phyloP scores from a whole-genome alignment of 2,329 filamentous ascomycete species.

The Scedosporium dehoogii region DNA sequence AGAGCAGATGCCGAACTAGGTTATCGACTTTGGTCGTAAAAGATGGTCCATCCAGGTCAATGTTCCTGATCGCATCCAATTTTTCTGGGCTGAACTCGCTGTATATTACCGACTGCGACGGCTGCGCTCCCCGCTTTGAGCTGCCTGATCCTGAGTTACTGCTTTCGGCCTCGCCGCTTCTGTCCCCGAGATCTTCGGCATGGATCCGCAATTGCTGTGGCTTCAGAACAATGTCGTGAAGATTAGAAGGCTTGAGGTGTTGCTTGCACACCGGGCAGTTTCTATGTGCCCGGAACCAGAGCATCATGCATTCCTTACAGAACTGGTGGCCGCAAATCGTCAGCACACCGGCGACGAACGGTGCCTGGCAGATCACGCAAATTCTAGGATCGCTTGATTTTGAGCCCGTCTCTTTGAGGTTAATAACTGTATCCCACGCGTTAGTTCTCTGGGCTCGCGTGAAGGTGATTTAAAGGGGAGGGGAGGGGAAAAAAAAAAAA shows the following conservation, averaged over 20 bases:
- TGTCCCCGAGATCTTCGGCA: constrained; percentile 13
- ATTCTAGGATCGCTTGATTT: constrained; percentile 47
- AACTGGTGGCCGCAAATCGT: constrained; percentile 89
- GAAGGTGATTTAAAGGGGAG: background rate
- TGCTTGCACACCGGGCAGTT: constrained; percentile 83
- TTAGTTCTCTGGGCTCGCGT: background rate
- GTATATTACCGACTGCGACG: constrained; percentile 50
- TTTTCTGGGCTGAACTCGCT: constrained; percentile 61
- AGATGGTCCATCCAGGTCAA: constrained; percentile 62
- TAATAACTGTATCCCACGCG: constrained; percentile 29
- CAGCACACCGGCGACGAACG: constrained; percentile 68
- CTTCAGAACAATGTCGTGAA: constrained; percentile 80
- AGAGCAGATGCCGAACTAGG: constrained; percentile 69
- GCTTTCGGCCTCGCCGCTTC: background rate
- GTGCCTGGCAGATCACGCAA: constrained; percentile 77
- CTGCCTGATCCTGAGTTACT: background rate
- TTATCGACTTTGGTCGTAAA: constrained; percentile 91
- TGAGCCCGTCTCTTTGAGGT: constrained; percentile 48
- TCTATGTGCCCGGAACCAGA: constrained; percentile 66
- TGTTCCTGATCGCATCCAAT: constrained; percentile 69
- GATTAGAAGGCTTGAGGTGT: constrained; percentile 51
- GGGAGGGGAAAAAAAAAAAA: too few species aligned
- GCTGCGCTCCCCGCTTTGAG: background rate
- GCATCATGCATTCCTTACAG: constrained; percentile 74
- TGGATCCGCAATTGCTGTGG: constrained; percentile 63